These are phyloP conservation scores for Alternaria gansuensis DNA, from an alignment of 2,329 filamentous ascomycete genomes.

Conservation along the genomic window DNA sequence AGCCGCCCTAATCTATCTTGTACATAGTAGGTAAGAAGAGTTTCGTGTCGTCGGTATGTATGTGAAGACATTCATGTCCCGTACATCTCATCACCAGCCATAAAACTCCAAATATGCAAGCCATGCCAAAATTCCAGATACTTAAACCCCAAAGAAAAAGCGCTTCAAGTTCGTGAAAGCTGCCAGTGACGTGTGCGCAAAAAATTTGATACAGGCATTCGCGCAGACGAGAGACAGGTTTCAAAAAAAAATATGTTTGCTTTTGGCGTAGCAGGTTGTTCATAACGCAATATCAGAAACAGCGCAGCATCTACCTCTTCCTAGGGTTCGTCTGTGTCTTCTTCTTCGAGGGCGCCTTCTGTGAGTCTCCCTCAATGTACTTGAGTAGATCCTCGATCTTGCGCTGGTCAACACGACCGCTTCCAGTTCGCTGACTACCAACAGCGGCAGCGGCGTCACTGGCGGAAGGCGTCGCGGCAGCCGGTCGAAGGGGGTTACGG, in stretches of 20 bases:
- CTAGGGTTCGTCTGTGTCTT: conserved; percentile 55
- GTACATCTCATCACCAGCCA: not conserved
- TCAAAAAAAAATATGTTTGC: not conserved
- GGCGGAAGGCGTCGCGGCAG: conserved; percentile 67
- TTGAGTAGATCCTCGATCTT: conserved; percentile 93
- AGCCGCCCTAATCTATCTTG: conserved; percentile 1
- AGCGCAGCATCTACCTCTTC: conserved; percentile 30
- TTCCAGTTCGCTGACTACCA: conserved; percentile 52
- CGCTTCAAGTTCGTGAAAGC: not conserved
- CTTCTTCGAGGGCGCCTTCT: conserved; percentile 58
- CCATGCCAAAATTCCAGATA: not conserved
- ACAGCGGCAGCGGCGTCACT: conserved; percentile 57
- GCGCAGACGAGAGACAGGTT: conserved; percentile 5
- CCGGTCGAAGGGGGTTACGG: conserved; percentile 64
- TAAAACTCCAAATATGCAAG: conserved; percentile 8
- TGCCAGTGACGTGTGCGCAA: conserved; percentile 1
- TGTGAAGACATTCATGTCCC: not conserved
- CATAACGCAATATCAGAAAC: conserved; percentile 3
- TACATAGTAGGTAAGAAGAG: not conserved
- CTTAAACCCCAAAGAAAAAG: not conserved
- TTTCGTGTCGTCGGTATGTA: conserved; percentile 1
- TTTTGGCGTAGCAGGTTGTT: conserved; percentile 6
- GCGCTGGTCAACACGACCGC: conserved; percentile 70
- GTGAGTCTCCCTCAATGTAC: conserved; percentile 81
- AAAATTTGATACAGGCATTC: conserved; percentile 8